Evolutionary conservation across 129 eudicot species (phyloP).

Genomic region (carrot (Daucus carota)): DH1_v3.0 NC_030389.2:7175501-7176000

Average conservation of each 20-base stretch:
- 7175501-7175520: conserved; percentile 22
- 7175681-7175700: conserved; percentile 32
- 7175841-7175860: conserved; percentile 61
- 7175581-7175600: conserved; percentile 25
- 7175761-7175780: conserved; percentile 29
- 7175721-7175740: conserved; percentile 27
- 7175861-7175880: conserved; percentile 54
- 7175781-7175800: conserved; percentile 35
- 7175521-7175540: conserved; percentile 57
- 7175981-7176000: conserved; percentile 14
- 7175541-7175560: conserved; percentile 45
- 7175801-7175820: conserved; percentile 63
- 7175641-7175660: conserved; percentile 46
- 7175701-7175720: conserved; percentile 30
- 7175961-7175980: conserved; percentile 51
- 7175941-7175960: conserved; percentile 51
- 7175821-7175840: conserved; percentile 37
- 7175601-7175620: conserved; percentile 16
- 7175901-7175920: conserved; percentile 33
- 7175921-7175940: conserved; percentile 29
- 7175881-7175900: conserved; percentile 33
- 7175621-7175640: conserved; percentile 41
- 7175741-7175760: conserved; percentile 43
- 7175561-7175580: conserved; percentile 19
- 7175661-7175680: conserved; percentile 17